Base-by-base conservation (phyloP, 1,284 basidiomycete genomes). In the Rhodotorula glutinis region DNA sequence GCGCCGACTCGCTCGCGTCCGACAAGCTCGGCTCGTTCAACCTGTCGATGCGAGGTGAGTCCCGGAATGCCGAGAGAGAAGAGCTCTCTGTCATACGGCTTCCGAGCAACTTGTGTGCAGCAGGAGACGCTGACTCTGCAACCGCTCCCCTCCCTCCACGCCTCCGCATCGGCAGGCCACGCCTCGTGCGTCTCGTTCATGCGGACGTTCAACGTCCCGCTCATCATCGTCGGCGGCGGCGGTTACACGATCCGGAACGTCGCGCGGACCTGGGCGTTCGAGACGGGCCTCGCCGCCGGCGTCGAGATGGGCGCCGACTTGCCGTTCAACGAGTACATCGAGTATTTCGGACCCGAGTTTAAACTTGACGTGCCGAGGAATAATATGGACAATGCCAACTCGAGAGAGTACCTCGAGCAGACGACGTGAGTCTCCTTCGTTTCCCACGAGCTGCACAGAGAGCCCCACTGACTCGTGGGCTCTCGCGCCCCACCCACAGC, bases 21-120 rank as follows among this genome's bases (percentile, higher is more conserved):
- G 95, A 98, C 82, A 95, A 96, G 80, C 82, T 98, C 4, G 95
- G 96, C 13, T 92, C 91, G 74, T 95, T 98, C 83, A 98, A 98
- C 79, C 80, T 98, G 44, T 91, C 90, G 1, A 93, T 98, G 88
- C 83, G 92, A 52, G 94, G 92, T 81, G 61, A 66, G 79, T 74
- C 9, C 16, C 4, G 10, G n/a, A n/a, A n/a, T n/a, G n/a, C n/a
- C n/a, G n/a, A n/a, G n/a, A n/a, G n/a, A n/a, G n/a, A n/a, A n/a
- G n/a, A n/a, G n/a, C n/a, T n/a, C n/a, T n/a, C n/a, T n/a, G n/a
- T n/a, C n/a, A n/a, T n/a, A n/a, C n/a, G n/a, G n/a, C n/a, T n/a
- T n/a, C n/a, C n/a, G n/a, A n/a, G n/a, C n/a, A n/a, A n/a, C n/a
- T n/a, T n/a, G n/a, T n/a, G n/a, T n/a, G n/a, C n/a, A n/a, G n/a